These are phyloP conservation scores for Phoma sp. DNA, from an alignment of 2,329 filamentous ascomycete species.

Conservation along the genomic window DNA sequence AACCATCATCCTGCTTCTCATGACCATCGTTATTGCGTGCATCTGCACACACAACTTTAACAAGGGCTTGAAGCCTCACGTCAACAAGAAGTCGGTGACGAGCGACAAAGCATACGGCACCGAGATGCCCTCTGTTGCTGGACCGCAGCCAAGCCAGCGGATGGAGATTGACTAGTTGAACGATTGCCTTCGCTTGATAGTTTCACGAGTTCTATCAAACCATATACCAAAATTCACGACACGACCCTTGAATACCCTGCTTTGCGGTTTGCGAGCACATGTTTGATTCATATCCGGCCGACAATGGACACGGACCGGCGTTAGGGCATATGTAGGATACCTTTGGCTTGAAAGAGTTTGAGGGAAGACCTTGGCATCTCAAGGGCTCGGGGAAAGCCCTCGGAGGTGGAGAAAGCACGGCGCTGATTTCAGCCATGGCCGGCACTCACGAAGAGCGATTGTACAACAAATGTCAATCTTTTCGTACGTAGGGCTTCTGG, in stretches of 20 bases:
- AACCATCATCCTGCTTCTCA: slow-evolving; percentile 84
- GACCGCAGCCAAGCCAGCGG: slow-evolving; percentile 53
- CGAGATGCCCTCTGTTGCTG: slow-evolving; percentile 58
- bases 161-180: slow-evolving; percentile 49
- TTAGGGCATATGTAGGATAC: slow-evolving; percentile 28
- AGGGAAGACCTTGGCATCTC: too few relatives aligned
- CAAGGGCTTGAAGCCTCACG: slow-evolving; percentile 85
- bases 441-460: slow-evolving; percentile 20
- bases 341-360: slow-evolving; percentile 1
- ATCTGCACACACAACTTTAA: slow-evolving; percentile 92
- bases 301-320: slow-evolving; percentile 31
- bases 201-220: slow-evolving; percentile 6
- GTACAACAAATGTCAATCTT: slow-evolving; percentile 27
- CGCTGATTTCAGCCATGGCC: slow-evolving; percentile 11
- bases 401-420: slow-evolving; percentile 16
- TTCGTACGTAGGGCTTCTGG: slow-evolving; percentile 12
- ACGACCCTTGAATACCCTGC: slow-evolving; percentile 27
- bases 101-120: slow-evolving; percentile 60
- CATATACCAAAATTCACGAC: slow-evolving; percentile 25
- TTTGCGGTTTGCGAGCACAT: slow-evolving; percentile 38
- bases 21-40: slow-evolving; percentile 86
- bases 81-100: slow-evolving; percentile 65
- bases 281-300: slow-evolving; percentile 32
- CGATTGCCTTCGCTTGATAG: slow-evolving; percentile 1
- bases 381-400: background rate